Conservation (phyloP, 305 asterid species). For the Fraxinus paxiana region DNA sequence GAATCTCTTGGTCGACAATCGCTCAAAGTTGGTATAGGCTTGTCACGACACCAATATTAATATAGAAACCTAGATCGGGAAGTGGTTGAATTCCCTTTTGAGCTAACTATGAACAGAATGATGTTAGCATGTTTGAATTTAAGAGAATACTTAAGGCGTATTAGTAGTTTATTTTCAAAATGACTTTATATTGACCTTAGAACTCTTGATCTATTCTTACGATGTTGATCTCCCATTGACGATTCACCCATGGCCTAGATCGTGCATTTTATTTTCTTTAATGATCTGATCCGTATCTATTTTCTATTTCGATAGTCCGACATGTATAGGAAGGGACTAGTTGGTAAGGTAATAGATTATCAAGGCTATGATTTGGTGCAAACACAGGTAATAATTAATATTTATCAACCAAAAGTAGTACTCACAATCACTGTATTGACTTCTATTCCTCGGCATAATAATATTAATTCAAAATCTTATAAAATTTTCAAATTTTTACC, state of each 20-base stretch:
- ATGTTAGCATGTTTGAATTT: not conserved
- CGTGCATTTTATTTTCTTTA: not conserved
- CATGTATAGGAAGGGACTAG: not conserved
- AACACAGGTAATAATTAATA: not conserved
- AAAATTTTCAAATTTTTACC: no score
- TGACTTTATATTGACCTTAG: not conserved
- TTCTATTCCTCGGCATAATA: not conserved
- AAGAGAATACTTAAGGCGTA: not conserved
- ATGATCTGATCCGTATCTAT: not conserved
- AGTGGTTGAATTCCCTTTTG: not conserved
- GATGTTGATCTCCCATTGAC: not conserved
- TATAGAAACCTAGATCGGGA: no score
- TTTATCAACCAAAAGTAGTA: not conserved
- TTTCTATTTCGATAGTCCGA: not conserved
- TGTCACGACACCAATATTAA: not conserved
- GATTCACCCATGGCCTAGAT: not conserved
- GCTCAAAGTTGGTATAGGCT: not conserved
- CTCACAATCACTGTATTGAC: not conserved
- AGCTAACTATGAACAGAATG: not conserved
- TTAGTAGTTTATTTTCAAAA: not conserved
- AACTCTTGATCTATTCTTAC: not conserved
- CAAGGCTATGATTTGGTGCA: no score
- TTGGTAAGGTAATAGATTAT: not conserved
- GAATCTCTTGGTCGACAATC: not conserved
- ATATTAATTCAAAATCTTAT: not conserved